Conservation (phyloP, 305 asterid genomes). For the Solanum hybrid region DNA sequence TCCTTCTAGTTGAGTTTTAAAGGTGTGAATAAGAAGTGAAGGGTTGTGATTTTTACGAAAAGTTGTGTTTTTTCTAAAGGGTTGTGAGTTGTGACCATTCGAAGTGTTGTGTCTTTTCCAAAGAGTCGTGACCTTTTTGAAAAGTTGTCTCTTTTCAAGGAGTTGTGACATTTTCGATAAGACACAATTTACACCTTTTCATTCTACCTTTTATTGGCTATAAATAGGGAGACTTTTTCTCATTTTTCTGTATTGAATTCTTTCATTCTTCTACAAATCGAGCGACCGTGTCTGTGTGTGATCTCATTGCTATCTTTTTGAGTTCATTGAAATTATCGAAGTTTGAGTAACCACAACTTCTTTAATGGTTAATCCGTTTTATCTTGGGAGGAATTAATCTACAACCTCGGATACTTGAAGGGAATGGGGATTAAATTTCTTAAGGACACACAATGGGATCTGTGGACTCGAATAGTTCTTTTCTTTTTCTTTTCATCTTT, state of each 20-base stretch:
- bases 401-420: background rate
- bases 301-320: too few relatives aligned
- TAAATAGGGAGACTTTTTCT: background rate
- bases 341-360: fast-evolving
- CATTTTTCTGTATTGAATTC: background rate
- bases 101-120: background rate
- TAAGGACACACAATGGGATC: background rate
- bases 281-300: background rate
- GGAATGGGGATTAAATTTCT: background rate
- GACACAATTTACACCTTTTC: background rate
- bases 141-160: too few relatives aligned
- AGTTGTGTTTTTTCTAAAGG: too few relatives aligned
- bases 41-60: background rate
- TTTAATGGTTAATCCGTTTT: background rate
- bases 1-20: background rate
- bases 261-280: fast-evolving
- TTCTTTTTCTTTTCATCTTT: background rate
- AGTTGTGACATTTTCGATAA: background rate
- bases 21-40: background rate
- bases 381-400: background rate
- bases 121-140: background rate
- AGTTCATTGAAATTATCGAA: too few relatives aligned
- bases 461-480: background rate
- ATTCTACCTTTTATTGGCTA: background rate
- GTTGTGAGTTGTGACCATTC: too few relatives aligned